Evolutionary conservation across 2,329 filamentous ascomycete genomes (phyloP).

Genomic region (Orbilia brochopaga): DNA sequence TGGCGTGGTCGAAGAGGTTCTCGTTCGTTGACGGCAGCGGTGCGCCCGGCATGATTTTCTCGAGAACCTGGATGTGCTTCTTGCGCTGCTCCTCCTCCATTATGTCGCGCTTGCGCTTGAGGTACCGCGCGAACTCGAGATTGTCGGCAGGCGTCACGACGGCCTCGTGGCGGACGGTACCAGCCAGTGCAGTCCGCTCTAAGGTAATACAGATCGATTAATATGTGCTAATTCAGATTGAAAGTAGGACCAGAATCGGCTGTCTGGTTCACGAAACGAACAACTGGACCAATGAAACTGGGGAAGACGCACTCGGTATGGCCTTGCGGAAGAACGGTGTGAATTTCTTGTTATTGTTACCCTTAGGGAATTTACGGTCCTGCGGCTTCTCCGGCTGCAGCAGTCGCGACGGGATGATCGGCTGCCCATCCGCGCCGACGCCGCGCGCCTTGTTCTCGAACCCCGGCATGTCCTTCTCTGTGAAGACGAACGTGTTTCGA

Average conservation of each 20-base stretch:
- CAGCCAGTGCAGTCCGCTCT: constrained; percentile 80
- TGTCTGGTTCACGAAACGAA: too few relatives aligned
- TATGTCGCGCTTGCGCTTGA: constrained; percentile 57
- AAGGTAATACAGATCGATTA: constrained; percentile 18
- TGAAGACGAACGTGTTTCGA: constrained; percentile 88
- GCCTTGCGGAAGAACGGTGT: constrained; percentile 72
- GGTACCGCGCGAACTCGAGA: constrained; percentile 59
- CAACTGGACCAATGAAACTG: neutral
- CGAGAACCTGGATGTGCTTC: constrained; percentile 63
- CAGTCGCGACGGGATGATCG: constrained; percentile 54
- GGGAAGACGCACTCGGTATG: constrained; percentile 70
- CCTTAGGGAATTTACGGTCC: constrained; percentile 42
- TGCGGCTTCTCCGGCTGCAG: constrained; percentile 53
- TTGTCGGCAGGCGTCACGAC: constrained; percentile 57
- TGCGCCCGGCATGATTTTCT: constrained; percentile 63
- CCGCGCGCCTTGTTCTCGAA: constrained; percentile 62
- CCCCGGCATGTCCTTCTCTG: constrained; percentile 87
- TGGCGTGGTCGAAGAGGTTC: constrained; percentile 23
- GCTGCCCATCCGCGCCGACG: constrained; percentile 57
- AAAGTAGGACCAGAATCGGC: too few relatives aligned
- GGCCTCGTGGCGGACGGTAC: constrained; percentile 73
- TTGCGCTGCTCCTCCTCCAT: constrained; percentile 63
- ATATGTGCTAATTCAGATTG: neutral
- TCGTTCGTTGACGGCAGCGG: constrained; percentile 52
- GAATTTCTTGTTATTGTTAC: constrained; percentile 59